phyloP scores from a whole-genome alignment of 2,329 filamentous ascomycete genomes.

The Ceratocystis eucalypticola region DNA sequence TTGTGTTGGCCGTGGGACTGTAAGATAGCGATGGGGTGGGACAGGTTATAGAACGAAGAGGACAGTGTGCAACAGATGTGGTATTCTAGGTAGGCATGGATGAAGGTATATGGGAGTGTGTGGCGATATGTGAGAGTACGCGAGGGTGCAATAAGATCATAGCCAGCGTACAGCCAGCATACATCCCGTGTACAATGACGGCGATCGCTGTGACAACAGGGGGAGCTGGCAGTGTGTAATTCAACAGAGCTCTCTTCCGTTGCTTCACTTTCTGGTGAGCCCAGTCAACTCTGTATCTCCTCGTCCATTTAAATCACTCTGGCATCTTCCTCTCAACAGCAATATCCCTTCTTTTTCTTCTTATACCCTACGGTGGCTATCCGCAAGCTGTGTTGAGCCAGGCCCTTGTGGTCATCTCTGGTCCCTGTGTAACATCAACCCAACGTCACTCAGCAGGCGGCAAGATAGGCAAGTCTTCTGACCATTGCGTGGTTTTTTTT shows the following conservation, averaged over 20 bases:
- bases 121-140: no score
- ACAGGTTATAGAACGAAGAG: background rate
- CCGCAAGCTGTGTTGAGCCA: background rate
- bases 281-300: no score
- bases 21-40: constrained; percentile 3
- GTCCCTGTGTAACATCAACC: background rate
- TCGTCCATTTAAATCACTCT: no score
- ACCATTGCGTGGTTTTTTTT: background rate
- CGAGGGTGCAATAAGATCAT: background rate
- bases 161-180: background rate
- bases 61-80: background rate
- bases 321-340: no score
- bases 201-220: background rate
- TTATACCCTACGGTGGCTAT: background rate
- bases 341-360: no score
- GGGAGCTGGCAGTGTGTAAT: background rate
- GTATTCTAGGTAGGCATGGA: background rate
- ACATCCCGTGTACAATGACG: background rate
- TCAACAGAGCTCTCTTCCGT: background rate
- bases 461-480: background rate
- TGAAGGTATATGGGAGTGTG: no score
- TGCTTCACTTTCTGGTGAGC: background rate
- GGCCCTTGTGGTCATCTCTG: no score
- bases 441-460: constrained; percentile 8
- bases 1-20: background rate